Evolutionary conservation across 2,329 filamentous ascomycete genomes (phyloP).

Genomic region (Herpotrichia juniperi): DNA sequence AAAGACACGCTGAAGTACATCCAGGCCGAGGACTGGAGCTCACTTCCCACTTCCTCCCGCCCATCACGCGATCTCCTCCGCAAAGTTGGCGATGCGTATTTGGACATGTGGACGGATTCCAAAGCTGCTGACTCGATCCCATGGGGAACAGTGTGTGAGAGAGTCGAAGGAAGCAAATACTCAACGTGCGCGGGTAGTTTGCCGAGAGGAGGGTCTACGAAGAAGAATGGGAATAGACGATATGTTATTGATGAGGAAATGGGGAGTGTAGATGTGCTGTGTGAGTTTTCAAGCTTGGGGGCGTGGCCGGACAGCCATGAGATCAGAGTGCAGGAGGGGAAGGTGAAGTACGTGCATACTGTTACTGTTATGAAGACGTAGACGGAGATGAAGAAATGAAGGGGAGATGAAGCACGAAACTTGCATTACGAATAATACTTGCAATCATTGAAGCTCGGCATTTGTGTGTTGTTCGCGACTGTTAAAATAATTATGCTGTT

Average conservation of each 20-base stretch:
- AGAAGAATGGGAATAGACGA: conserved; percentile 33
- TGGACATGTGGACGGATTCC: conserved; percentile 40
- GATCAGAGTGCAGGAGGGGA: conserved; percentile 31
- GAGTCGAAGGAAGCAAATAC: conserved; percentile 30
- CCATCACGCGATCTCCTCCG: conserved; percentile 34
- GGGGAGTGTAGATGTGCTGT: conserved; percentile 36
- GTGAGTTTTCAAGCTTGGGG: conserved; percentile 37
- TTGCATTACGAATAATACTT: too few relatives aligned
- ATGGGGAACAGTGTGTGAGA: conserved; percentile 36
- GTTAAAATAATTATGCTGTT: too few relatives aligned
- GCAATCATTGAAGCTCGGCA: too few relatives aligned
- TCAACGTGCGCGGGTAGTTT: conserved; percentile 32
- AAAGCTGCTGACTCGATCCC: conserved; percentile 35
- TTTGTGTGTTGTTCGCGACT: too few relatives aligned
- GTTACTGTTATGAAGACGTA: conserved; percentile 26
- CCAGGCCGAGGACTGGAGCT: conserved; percentile 30
- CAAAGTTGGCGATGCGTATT: conserved; percentile 33
- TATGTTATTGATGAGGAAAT: conserved; percentile 37
- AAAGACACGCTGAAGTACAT: conserved; percentile 33
- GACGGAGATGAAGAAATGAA: neutral
- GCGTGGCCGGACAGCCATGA: conserved; percentile 37
- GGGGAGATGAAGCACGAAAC: too few relatives aligned
- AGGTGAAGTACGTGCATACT: conserved; percentile 40
- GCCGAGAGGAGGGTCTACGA: conserved; percentile 30
- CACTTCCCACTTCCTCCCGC: conserved; percentile 19